Conservation (phyloP, 352 stramenopile genomes). For the Plasmopara halstedii region DNA sequence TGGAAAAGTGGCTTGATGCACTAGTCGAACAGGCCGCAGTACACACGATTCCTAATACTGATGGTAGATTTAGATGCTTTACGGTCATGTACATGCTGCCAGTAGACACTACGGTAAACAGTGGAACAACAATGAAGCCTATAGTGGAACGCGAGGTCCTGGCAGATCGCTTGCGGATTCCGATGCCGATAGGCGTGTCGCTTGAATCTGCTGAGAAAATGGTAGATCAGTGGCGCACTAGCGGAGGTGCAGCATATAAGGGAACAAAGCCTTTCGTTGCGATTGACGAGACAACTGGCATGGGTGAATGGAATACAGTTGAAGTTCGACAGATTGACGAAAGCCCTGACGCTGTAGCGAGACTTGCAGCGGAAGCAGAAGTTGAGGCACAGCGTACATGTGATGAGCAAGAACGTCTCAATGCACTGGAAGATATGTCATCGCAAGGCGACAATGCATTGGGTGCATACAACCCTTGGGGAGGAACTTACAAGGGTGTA, state of each 20-base stretch:
- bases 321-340: slow-evolving; percentile 69
- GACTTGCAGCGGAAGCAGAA: slow-evolving; percentile 39
- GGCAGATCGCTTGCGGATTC: slow-evolving; percentile 59
- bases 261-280: slow-evolving; percentile 7
- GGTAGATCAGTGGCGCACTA: slow-evolving; percentile 35
- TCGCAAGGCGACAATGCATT: slow-evolving; percentile 65
- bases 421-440: slow-evolving; percentile 61
- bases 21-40: slow-evolving; percentile 57
- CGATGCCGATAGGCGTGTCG: slow-evolving; percentile 49
- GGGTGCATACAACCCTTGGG: slow-evolving; percentile 75
- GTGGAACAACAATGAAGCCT: slow-evolving; percentile 14
- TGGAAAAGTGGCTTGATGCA: slow-evolving; percentile 68
- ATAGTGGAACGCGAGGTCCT: slow-evolving; percentile 45
- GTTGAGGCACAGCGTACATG: slow-evolving; percentile 24
- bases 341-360: slow-evolving; percentile 49
- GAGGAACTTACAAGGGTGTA: slow-evolving; percentile 78
- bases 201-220: slow-evolving; percentile 60
- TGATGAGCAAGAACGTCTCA: slow-evolving; percentile 44
- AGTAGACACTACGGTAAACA: slow-evolving; percentile 3
- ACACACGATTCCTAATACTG: slow-evolving; percentile 61
- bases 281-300: slow-evolving; percentile 69
- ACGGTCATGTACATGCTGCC: slow-evolving; percentile 61
- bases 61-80: slow-evolving; percentile 48
- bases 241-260: slow-evolving; percentile 12
- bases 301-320: slow-evolving; percentile 78